Evolutionary conservation across 2,329 filamentous ascomycete genomes (phyloP).

Genomic region (Hypoxylon sp.): DNA sequence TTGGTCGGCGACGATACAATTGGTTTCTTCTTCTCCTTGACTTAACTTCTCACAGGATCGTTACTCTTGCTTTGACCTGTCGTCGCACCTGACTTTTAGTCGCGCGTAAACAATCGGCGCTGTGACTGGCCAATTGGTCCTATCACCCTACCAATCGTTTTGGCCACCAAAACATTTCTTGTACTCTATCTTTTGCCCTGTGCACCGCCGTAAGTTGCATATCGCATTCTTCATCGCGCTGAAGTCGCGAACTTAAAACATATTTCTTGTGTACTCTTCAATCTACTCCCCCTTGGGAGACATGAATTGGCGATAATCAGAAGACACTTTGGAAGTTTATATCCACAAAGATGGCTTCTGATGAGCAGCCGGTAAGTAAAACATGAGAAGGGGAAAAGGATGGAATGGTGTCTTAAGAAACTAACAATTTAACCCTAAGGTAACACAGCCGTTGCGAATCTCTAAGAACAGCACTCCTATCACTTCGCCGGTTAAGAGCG

Average conservation of each 20-base stretch:
- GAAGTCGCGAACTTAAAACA: constrained; percentile 16
- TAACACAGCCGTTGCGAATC: constrained; percentile 80
- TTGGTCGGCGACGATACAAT: constrained; percentile 22
- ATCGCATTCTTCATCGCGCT: constrained; percentile 25
- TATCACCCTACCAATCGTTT: constrained; percentile 20
- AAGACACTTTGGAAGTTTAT: constrained; percentile 41
- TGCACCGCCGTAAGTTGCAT: constrained; percentile 26
- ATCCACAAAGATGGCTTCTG: constrained; percentile 51
- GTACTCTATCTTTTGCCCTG: constrained; percentile 21
- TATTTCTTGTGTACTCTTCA: constrained; percentile 30
- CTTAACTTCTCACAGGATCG: not conserved
- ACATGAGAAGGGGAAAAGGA: not conserved
- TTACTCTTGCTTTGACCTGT: constrained; percentile 2
- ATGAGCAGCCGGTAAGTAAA: constrained; percentile 52
- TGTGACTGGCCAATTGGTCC: constrained; percentile 21
- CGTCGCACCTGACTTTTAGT: constrained; percentile 12
- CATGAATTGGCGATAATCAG: constrained; percentile 49
- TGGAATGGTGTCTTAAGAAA: constrained; percentile 10
- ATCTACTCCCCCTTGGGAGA: constrained; percentile 43
- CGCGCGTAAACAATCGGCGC: constrained; percentile 37
- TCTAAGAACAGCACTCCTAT: constrained; percentile 74
- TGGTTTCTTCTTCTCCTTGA: constrained; percentile 18
- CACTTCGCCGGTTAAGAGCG: constrained; percentile 74
- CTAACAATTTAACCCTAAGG: constrained; percentile 43
- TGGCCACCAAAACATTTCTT: constrained; percentile 30